These are phyloP conservation scores for Globisporangium splendens DNA, from an alignment of 352 stramenopile genomes.

Conservation along the genomic window DNA sequence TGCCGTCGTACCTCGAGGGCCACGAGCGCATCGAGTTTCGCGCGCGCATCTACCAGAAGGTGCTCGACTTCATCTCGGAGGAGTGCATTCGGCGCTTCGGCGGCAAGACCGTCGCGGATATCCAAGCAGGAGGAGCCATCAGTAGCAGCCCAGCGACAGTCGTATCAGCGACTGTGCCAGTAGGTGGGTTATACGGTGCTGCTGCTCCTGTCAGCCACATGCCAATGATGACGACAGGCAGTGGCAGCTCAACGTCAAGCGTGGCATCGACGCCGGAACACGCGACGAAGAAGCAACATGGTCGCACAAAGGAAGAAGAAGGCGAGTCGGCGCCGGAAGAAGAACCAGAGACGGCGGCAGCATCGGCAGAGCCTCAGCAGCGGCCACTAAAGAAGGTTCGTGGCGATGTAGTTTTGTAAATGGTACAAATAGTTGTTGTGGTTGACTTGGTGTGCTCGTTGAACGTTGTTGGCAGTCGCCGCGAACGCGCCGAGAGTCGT, in stretches of 20 bases:
- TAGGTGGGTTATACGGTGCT: background rate
- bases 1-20: slow-evolving; percentile 72
- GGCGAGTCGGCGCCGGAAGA: background rate
- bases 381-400: background rate
- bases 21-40: slow-evolving; percentile 73
- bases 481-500: background rate
- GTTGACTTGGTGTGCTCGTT: background rate
- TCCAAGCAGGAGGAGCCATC: slow-evolving; percentile 2
- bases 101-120: slow-evolving; percentile 7
- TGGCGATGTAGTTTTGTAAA: background rate
- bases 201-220: too few species aligned
- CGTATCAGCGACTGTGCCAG: background rate
- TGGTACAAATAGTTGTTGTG: background rate
- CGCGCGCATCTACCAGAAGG: slow-evolving; percentile 77
- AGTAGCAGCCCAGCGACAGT: background rate
- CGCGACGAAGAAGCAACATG: background rate
- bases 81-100: slow-evolving; percentile 65
- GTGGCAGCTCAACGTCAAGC: background rate
- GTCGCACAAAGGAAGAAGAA: background rate
- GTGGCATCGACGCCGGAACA: background rate
- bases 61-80: slow-evolving; percentile 81
- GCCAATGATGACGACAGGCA: background rate
- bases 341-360: background rate
- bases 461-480: background rate
- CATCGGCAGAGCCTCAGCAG: background rate